These are phyloP conservation scores for Ostreobium quekettii DNA, from an alignment of 139 green algal genomes.

Conservation along the genomic window DNA sequence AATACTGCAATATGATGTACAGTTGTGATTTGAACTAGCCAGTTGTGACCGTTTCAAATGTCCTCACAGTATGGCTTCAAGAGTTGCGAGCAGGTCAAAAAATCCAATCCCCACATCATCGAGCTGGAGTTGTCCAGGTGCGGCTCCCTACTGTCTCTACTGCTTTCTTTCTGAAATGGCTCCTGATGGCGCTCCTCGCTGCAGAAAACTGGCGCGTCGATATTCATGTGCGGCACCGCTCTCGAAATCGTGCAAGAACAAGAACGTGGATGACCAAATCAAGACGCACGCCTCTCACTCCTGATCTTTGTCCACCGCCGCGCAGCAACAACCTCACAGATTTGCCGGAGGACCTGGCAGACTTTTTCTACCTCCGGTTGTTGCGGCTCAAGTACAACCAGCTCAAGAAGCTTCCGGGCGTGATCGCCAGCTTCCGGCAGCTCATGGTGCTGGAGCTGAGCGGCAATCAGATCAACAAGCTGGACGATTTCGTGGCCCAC, in stretches of 20 bases:
- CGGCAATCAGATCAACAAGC: conserved; percentile 60
- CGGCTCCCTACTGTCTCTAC: neutral
- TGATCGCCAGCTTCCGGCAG: conserved; percentile 36
- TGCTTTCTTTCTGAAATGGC: neutral
- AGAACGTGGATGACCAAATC: neutral
- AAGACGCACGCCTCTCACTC: neutral
- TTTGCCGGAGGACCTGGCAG: conserved; percentile 59
- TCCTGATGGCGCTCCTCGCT: neutral
- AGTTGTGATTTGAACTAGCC: neutral
- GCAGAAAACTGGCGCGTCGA: neutral
- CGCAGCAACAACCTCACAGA: conserved; percentile 63
- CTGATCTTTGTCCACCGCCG: neutral
- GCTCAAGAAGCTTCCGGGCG: conserved; percentile 41
- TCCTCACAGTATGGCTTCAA: conserved; percentile 33
- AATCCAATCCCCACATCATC: conserved; percentile 51
- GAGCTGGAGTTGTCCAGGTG: conserved; percentile 69
- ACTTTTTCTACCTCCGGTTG: conserved; percentile 51
- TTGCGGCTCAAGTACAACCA: conserved; percentile 80
- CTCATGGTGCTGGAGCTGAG: conserved; percentile 56
- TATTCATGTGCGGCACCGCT: neutral
- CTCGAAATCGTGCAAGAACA: neutral
- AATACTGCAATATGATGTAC: neutral
- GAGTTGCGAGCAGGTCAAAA: conserved; percentile 48
- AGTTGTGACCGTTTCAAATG: conserved; percentile 34
- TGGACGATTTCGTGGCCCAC: conserved; percentile 47